These are phyloP conservation scores for Corynascus novoguineensis DNA, from an alignment of 495 filamentous ascomycete species.

Conservation along the genomic window DNA sequence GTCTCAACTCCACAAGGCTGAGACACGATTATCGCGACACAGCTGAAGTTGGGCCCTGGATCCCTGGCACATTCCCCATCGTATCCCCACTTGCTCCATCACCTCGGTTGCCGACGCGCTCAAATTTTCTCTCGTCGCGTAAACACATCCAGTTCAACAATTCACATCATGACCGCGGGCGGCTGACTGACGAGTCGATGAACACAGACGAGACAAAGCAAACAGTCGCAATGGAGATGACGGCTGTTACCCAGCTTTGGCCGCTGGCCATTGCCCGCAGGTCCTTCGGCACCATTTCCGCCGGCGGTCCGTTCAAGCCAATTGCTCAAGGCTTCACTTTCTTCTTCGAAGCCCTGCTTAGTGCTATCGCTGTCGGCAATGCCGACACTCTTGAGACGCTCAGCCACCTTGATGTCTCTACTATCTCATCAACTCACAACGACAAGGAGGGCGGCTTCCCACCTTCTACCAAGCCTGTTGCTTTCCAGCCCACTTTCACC, in stretches of 20 bases:
- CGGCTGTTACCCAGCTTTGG: neutral
- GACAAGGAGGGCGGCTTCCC: neutral
- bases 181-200: neutral
- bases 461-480: too few relatives aligned
- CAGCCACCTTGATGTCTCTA: neutral
- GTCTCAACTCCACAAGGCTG: neutral
- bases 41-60: neutral
- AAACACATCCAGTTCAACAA: neutral
- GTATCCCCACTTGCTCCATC: neutral
- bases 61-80: constrained; percentile 2
- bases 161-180: neutral
- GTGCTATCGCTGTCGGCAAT: neutral
- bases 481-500: too few relatives aligned
- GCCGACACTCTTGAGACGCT: neutral
- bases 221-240: neutral
- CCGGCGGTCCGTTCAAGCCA: constrained; percentile 2
- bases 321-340: neutral
- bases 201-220: neutral
- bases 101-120: constrained; percentile 1
- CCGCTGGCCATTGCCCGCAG: neutral
- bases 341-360: neutral
- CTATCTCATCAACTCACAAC: neutral
- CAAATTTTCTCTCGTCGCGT: neutral
- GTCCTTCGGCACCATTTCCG: neutral
- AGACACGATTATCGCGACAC: neutral